Evolutionary conservation across 2,329 filamentous ascomycete species (phyloP).

Genomic region (Colletotrichum cereale): DNA sequence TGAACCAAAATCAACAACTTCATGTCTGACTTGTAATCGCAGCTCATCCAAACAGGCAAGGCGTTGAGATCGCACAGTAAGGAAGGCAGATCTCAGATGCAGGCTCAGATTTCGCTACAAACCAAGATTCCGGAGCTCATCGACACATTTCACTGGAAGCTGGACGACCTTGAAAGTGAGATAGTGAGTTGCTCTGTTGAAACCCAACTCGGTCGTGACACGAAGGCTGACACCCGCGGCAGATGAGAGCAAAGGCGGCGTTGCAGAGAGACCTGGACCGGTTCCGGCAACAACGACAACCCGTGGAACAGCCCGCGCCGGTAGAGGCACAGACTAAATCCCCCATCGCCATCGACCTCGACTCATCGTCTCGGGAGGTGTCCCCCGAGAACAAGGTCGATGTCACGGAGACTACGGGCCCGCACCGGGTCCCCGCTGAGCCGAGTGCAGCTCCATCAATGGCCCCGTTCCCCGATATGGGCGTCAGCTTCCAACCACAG

Average conservation of each 20-base stretch:
- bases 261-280: conserved; percentile 66
- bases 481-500: conserved; percentile 55
- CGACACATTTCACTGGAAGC: conserved; percentile 62
- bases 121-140: conserved; percentile 62
- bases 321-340: conserved; percentile 52
- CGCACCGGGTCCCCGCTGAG: conserved; percentile 36
- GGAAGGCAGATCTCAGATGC: conserved; percentile 53
- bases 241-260: conserved; percentile 67
- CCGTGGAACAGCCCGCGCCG: conserved; percentile 43
- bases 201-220: background rate
- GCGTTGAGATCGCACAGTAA: conserved; percentile 63
- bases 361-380: conserved; percentile 49
- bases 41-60: conserved; percentile 72
- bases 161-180: conserved; percentile 69
- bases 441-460: conserved; percentile 53
- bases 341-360: conserved; percentile 53
- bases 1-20: background rate
- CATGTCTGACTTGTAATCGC: conserved; percentile 30
- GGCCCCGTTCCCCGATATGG: conserved; percentile 70
- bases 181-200: conserved; percentile 58
- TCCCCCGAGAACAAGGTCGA: conserved; percentile 22
- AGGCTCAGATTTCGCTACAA: conserved; percentile 50
- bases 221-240: conserved; percentile 4
- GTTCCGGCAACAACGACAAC: conserved; percentile 45
- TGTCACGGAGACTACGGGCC: conserved; percentile 20